These are phyloP conservation scores for Lipomyces chichibuensis DNA, from an alignment of 805 yeast genomes.

Conservation along the genomic window DNA sequence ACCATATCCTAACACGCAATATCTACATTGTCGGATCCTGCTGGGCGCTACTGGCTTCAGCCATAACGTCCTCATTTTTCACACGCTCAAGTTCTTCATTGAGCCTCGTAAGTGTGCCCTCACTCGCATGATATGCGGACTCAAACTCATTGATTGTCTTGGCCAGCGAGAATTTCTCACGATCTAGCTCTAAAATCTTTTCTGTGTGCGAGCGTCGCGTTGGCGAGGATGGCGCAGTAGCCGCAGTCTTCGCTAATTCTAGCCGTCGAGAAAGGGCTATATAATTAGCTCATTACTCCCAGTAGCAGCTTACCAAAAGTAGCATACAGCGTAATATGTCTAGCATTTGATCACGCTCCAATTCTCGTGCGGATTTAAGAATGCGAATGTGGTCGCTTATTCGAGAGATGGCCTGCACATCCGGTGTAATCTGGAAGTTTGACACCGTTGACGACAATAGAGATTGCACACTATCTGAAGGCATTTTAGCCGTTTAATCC, in stretches of 20 bases:
- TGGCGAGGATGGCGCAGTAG: slow-evolving; percentile 18
- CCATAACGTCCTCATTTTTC: slow-evolving; percentile 28
- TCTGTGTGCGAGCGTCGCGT: slow-evolving; percentile 23
- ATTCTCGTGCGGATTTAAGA: slow-evolving; percentile 30
- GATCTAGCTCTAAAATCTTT: slow-evolving; percentile 28
- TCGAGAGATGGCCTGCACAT: slow-evolving; percentile 31
- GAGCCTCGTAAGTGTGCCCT: slow-evolving; percentile 29
- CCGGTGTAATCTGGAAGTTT: slow-evolving; percentile 31
- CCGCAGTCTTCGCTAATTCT: slow-evolving; percentile 31
- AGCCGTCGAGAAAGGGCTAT: slow-evolving; percentile 30
- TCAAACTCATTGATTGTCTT: slow-evolving; percentile 37
- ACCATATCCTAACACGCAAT: not conserved
- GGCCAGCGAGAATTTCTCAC: slow-evolving; percentile 36
- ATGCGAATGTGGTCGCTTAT: slow-evolving; percentile 33
- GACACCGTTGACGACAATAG: slow-evolving; percentile 24
- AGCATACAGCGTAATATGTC: slow-evolving; percentile 30
- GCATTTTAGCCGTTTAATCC: not conserved
- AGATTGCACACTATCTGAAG: slow-evolving; percentile 4
- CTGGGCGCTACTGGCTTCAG: slow-evolving; percentile 23
- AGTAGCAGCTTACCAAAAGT: not conserved
- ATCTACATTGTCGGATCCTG: slow-evolving; percentile 33
- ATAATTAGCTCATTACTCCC: not conserved
- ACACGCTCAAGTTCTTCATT: slow-evolving; percentile 29
- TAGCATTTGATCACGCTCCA: slow-evolving; percentile 31
- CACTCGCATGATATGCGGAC: slow-evolving; percentile 28